phyloP scores from a whole-genome alignment of 768 basidiomycete species.

The Jaapia argillacea region DNA sequence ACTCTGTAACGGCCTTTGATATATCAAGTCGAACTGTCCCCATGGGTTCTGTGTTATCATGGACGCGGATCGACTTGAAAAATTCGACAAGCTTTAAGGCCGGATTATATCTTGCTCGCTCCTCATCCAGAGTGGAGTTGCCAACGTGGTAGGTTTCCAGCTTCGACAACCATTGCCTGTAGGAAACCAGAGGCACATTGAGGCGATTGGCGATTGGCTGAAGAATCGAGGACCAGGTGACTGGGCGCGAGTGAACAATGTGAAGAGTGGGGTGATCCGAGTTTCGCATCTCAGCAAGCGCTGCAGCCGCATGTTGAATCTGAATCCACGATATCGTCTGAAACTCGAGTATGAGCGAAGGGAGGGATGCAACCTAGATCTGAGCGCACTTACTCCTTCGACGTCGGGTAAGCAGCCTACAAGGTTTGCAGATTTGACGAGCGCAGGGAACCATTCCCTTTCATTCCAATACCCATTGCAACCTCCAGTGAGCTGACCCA shows the following conservation, averaged over 20 bases:
- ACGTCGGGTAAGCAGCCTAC: neutral
- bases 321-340: neutral
- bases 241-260: slow-evolving; percentile 11
- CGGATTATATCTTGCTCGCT: neutral
- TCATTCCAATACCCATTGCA: neutral
- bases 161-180: slow-evolving; percentile 18
- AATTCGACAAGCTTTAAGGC: slow-evolving; percentile 7
- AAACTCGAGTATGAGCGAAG: neutral
- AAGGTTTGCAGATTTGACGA: neutral
- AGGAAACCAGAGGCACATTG: slow-evolving; percentile 19
- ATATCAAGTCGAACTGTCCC: slow-evolving; percentile 2
- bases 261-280: neutral
- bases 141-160: neutral
- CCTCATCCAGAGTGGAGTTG: neutral
- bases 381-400: neutral
- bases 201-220: slow-evolving; percentile 11
- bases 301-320: neutral
- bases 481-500: neutral
- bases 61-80: slow-evolving; percentile 1
- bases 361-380: neutral
- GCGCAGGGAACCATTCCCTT: neutral
- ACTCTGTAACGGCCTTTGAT: slow-evolving; percentile 1
- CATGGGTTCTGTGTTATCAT: slow-evolving; percentile 1
- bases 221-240: slow-evolving; percentile 14
- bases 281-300: neutral